Percentiles rank a stretch among this genome's conserved stretches.
Conservation (phyloP, 305 asterid genomes). For the Fraxinus floribunda region DNA sequence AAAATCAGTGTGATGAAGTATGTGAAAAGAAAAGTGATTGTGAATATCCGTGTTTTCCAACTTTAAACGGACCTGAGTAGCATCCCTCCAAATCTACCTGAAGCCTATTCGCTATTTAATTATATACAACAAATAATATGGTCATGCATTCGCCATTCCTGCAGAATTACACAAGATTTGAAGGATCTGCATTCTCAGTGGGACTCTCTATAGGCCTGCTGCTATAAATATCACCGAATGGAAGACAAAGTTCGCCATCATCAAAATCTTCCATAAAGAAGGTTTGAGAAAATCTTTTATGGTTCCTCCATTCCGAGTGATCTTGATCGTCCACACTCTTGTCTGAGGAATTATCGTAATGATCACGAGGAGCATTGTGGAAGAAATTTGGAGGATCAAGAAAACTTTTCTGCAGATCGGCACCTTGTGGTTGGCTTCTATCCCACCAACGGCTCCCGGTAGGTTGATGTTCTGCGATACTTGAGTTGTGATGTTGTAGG, state of each 20-base stretch:
- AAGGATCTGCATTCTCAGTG: constrained; percentile 34
- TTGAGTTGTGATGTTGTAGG: constrained; percentile 42
- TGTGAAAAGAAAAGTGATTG: background rate
- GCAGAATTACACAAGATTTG: constrained; percentile 45
- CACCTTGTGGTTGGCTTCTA: constrained; percentile 34
- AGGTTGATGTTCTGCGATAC: constrained; percentile 20
- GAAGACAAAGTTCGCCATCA: constrained; percentile 63
- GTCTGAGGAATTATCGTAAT: constrained; percentile 43
- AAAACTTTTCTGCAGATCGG: constrained; percentile 58
- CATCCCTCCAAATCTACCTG: constrained; percentile 23
- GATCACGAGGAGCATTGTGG: constrained; percentile 22
- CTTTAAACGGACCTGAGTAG: background rate
- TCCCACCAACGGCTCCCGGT: constrained; percentile 75
- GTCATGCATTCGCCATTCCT: constrained; percentile 19
- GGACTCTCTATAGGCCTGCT: constrained; percentile 32
- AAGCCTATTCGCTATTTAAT: constrained; percentile 20
- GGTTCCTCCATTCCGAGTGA: constrained; percentile 39
- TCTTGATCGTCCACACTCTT: constrained; percentile 50
- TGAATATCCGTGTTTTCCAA: background rate
- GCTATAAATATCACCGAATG: constrained; percentile 66
- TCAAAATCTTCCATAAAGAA: constrained; percentile 63
- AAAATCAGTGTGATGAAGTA: background rate
- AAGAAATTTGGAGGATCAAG: constrained; percentile 75
- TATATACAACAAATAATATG: constrained; percentile 56
- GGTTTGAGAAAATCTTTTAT: constrained; percentile 51